These are phyloP conservation scores for Geotrichum phurueaensis DNA, from an alignment of 1,139 yeast genomes.

Conservation along the genomic window DNA sequence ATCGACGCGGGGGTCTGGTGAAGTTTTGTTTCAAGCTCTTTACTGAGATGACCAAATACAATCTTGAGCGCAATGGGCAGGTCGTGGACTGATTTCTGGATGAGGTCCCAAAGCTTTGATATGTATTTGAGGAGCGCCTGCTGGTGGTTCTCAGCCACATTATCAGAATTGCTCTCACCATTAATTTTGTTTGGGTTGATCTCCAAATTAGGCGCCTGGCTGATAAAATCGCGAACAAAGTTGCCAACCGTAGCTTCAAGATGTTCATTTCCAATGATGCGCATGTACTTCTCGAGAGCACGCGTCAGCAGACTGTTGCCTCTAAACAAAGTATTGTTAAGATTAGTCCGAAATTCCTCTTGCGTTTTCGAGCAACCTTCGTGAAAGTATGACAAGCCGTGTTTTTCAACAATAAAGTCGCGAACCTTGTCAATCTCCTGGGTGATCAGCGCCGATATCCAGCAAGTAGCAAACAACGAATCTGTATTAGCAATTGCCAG, in stretches of 20 bases:
- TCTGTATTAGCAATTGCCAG: conserved; percentile 2
- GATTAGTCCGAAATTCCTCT: conserved; percentile 16
- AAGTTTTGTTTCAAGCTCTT: conserved; percentile 18
- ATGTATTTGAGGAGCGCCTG: conserved; percentile 50
- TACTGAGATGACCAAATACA: conserved; percentile 31
- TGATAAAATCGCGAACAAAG: conserved; percentile 53
- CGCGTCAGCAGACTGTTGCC: conserved; percentile 81
- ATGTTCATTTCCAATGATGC: conserved; percentile 73
- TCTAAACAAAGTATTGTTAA: conserved; percentile 68
- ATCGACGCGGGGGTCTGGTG: conserved; percentile 1
- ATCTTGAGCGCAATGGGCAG: conserved; percentile 64
- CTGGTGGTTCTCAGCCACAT: conserved; percentile 36
- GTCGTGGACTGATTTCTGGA: conserved; percentile 64
- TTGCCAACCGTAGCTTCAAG: conserved; percentile 66
- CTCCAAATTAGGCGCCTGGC: conserved; percentile 55
- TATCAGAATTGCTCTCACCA: conserved; percentile 32
- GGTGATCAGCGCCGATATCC: conserved; percentile 15
- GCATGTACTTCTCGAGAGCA: conserved; percentile 69
- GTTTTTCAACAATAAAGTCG: conserved; percentile 6
- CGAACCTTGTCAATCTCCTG: conserved; percentile 12
- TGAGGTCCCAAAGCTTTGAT: conserved; percentile 64
- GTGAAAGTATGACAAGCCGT: conserved; percentile 5
- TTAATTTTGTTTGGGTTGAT: conserved; percentile 56
- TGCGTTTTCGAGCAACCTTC: not conserved
- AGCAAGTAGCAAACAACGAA: conserved; percentile 6